Evolutionary conservation across 108 stramenopile genomes (phyloP).

Genomic region (Fragilaria crotonensis): DNA sequence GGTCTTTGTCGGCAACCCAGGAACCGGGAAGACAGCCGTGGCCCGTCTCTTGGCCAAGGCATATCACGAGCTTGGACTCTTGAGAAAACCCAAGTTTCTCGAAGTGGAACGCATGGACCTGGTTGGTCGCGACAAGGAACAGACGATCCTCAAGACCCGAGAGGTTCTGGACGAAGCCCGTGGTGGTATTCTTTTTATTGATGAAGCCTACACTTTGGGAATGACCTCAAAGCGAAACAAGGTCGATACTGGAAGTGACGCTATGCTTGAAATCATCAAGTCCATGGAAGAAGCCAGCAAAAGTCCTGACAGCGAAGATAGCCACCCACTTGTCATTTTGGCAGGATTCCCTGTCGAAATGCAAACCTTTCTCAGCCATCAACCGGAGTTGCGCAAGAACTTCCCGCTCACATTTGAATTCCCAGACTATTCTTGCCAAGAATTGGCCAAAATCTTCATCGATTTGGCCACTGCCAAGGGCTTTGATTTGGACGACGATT

Average conservation of each 20-base stretch:
- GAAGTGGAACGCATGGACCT: slow-evolving; percentile 87
- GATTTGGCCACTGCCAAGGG: slow-evolving; percentile 81
- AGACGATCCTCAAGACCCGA: slow-evolving; percentile 70
- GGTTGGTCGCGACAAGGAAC: slow-evolving; percentile 61
- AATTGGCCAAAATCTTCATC: slow-evolving; percentile 75
- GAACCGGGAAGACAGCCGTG: slow-evolving; percentile 95
- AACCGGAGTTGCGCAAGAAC: slow-evolving; percentile 58
- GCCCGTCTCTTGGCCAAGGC: slow-evolving; percentile 87
- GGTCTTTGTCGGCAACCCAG: slow-evolving; percentile 93
- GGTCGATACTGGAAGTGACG: slow-evolving; percentile 57
- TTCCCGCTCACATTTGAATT: slow-evolving; percentile 82
- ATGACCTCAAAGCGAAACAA: slow-evolving; percentile 72
- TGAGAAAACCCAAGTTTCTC: slow-evolving; percentile 82
- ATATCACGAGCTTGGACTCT: slow-evolving; percentile 78
- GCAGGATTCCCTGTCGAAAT: slow-evolving; percentile 86
- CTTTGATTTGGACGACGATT: slow-evolving; percentile 63
- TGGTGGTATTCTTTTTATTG: slow-evolving; percentile 86
- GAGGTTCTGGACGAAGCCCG: slow-evolving; percentile 83
- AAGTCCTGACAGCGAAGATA: slow-evolving; percentile 33
- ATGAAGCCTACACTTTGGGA: slow-evolving; percentile 86
- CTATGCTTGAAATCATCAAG: slow-evolving; percentile 68
- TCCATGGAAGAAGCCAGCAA: slow-evolving; percentile 65
- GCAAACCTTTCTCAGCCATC: slow-evolving; percentile 68
- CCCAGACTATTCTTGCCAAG: slow-evolving; percentile 78
- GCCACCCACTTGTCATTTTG: slow-evolving; percentile 65